Evolutionary conservation across 1,284 basidiomycete genomes (phyloP).

Genomic region (Tilletia setariae): DNA sequence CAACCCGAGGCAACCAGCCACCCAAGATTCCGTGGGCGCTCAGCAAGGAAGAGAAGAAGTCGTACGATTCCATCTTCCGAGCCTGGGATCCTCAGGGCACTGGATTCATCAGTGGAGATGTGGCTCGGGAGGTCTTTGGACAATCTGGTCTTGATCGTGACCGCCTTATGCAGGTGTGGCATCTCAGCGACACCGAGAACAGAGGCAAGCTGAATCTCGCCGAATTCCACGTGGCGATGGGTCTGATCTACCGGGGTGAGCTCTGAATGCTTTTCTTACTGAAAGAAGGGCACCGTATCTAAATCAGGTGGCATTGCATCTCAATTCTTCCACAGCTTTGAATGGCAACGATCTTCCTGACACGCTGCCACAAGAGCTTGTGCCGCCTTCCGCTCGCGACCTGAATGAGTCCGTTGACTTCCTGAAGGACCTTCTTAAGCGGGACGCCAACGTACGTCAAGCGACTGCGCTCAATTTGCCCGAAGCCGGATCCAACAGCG

Average conservation of each 20-base stretch:
- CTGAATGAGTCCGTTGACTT: slow-evolving; percentile 88
- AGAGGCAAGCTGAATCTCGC: slow-evolving; percentile 67
- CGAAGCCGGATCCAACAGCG: slow-evolving; percentile 50
- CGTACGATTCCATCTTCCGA: slow-evolving; percentile 93
- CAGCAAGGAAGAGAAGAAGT: slow-evolving; percentile 87
- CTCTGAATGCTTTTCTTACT: slow-evolving; percentile 32
- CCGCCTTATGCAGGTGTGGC: slow-evolving; percentile 90
- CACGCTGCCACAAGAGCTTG: slow-evolving; percentile 78
- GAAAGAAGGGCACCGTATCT: background rate
- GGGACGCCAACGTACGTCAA: slow-evolving; percentile 63
- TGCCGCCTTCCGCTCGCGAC: slow-evolving; percentile 87
- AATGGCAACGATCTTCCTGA: slow-evolving; percentile 91
- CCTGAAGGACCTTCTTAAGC: slow-evolving; percentile 81
- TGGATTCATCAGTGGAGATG: slow-evolving; percentile 82
- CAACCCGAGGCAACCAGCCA: slow-evolving; percentile 66
- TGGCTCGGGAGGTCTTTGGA: slow-evolving; percentile 88
- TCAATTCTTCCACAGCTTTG: slow-evolving; percentile 18
- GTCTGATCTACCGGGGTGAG: slow-evolving; percentile 88
- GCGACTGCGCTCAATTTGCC: slow-evolving; percentile 56
- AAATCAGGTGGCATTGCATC: background rate
- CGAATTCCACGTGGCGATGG: slow-evolving; percentile 99
- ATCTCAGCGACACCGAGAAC: slow-evolving; percentile 50
- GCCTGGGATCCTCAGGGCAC: slow-evolving; percentile 83
- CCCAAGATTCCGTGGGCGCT: slow-evolving; percentile 85
- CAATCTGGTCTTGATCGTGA: slow-evolving; percentile 85